Conservation (phyloP, 345 rosid species). For the Corchorus capsularis region DNA sequence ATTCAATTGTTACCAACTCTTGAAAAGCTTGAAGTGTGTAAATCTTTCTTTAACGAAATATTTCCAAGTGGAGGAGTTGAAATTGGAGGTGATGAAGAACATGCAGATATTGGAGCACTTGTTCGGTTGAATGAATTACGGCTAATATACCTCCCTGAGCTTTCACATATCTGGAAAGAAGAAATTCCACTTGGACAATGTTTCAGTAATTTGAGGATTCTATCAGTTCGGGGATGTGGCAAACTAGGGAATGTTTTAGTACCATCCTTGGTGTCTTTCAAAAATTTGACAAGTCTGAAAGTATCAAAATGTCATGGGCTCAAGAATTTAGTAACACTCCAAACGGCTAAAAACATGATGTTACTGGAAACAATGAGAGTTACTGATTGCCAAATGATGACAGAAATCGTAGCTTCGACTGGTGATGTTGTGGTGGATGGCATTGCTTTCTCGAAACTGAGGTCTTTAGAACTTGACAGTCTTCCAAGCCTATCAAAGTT, state of each 20-base stretch:
- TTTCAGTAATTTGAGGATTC: slow-evolving; percentile 14
- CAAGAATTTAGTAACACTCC: slow-evolving; percentile 7
- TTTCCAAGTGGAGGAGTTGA: neutral
- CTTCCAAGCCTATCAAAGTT: slow-evolving; percentile 9
- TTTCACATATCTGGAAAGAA: slow-evolving; percentile 12
- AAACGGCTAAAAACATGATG: slow-evolving; percentile 26
- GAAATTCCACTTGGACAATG: neutral
- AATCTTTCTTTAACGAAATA: slow-evolving; percentile 16
- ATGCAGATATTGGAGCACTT: too few relatives aligned
- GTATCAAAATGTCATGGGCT: slow-evolving; percentile 23
- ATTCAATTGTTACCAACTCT: slow-evolving; percentile 12
- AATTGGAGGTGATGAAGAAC: too few relatives aligned
- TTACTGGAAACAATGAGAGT: slow-evolving; percentile 22
- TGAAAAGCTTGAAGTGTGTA: neutral
- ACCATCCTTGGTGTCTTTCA: slow-evolving; percentile 19
- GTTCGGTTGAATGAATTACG: neutral
- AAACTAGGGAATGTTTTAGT: slow-evolving; percentile 9
- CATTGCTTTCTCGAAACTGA: slow-evolving; percentile 17
- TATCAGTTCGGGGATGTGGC: slow-evolving; percentile 7
- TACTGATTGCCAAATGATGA: slow-evolving; percentile 20
- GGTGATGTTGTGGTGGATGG: slow-evolving; percentile 9
- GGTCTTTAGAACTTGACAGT: slow-evolving; percentile 11
- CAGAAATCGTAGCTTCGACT: slow-evolving; percentile 12
- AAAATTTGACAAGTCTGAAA: slow-evolving; percentile 16
- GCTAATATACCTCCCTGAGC: neutral